Conservation (phyloP, 176 grass and related monocot genomes). For the Carex parvula region DNA sequence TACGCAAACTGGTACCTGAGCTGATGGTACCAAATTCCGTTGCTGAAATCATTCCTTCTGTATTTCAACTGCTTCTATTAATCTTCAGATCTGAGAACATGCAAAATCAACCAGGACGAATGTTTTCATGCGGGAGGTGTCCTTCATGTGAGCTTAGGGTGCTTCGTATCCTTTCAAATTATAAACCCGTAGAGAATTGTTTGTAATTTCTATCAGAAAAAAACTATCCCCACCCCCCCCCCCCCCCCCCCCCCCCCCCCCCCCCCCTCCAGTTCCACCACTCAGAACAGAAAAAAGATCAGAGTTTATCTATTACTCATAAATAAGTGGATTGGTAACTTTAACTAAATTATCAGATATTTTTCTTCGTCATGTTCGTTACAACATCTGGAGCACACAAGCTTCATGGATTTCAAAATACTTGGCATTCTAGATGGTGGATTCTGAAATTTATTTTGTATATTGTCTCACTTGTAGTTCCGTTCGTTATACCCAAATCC, state of each 20-base stretch:
- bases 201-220: background rate
- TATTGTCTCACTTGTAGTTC: conserved; percentile 40
- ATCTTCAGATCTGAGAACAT: conserved; percentile 61
- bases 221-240: background rate
- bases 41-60: background rate
- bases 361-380: conserved; percentile 81
- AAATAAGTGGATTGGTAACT: background rate
- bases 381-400: conserved; percentile 62
- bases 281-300: background rate
- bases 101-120: conserved; percentile 48
- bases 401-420: conserved; percentile 63
- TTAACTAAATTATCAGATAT: conserved; percentile 54
- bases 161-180: conserved; percentile 66
- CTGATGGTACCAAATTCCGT: background rate
- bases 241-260: too few species aligned
- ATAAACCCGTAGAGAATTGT: background rate
- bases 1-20: background rate
- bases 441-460: conserved; percentile 56
- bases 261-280: too few species aligned
- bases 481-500: conserved; percentile 65
- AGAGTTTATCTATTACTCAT: background rate
- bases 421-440: conserved; percentile 89
- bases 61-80: background rate
- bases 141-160: conserved; percentile 78
- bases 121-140: conserved; percentile 74